phyloP scores from a whole-genome alignment of 2,329 filamentous ascomycete species.

The Fusarium equiseti region DNA sequence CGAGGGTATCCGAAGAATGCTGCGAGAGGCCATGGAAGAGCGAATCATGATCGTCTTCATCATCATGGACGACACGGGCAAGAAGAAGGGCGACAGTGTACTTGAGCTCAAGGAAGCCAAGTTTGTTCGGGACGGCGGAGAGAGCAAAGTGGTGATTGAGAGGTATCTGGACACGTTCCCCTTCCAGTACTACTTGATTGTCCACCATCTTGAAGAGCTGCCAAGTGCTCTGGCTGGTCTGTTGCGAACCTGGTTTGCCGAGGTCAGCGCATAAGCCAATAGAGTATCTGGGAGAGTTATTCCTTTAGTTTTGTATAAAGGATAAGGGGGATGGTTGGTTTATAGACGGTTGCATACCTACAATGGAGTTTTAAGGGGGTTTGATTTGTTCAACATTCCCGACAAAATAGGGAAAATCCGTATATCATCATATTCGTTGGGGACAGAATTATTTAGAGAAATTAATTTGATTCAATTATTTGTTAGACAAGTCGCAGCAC shows the following conservation, averaged over 20 bases:
- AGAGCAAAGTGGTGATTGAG: constrained; percentile 81
- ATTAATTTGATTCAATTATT: constrained; percentile 11
- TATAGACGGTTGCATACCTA: constrained; percentile 18
- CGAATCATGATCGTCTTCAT: constrained; percentile 99
- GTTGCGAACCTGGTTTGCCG: constrained; percentile 94
- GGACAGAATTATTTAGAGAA: constrained; percentile 7
- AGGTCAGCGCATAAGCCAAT: constrained; percentile 63
- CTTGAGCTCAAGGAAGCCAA: constrained; percentile 88
- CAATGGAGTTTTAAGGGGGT: constrained; percentile 26
- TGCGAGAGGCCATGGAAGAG: constrained; percentile 90
- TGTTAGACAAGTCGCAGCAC: not conserved
- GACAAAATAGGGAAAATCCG: not conserved
- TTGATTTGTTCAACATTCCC: constrained; percentile 6
- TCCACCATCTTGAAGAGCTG: constrained; percentile 90
- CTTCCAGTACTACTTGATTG: constrained; percentile 96
- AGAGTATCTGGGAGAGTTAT: constrained; percentile 7
- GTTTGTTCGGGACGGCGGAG: constrained; percentile 76
- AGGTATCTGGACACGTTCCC: constrained; percentile 96
- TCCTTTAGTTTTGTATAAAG: not conserved
- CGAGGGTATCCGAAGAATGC: constrained; percentile 81
- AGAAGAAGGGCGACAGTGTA: constrained; percentile 72
- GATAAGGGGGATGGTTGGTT: not conserved
- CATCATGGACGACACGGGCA: constrained; percentile 79
- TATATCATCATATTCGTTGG: not conserved
- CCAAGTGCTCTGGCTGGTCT: constrained; percentile 88